phyloP scores from a whole-genome alignment of 2,329 filamentous ascomycete genomes.

The Aspergillus unguis region DNA sequence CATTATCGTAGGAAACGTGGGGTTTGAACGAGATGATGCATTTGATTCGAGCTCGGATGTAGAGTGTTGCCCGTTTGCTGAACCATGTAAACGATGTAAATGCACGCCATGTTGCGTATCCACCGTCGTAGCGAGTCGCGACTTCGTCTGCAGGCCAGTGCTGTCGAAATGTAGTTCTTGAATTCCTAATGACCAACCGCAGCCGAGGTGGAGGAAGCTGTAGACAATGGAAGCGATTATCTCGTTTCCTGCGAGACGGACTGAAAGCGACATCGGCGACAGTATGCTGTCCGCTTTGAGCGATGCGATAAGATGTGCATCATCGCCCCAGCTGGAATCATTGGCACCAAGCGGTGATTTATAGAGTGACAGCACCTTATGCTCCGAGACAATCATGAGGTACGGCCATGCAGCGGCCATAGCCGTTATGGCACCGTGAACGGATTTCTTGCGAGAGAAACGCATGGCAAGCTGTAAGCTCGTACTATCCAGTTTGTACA shows the following conservation, averaged over 20 bases:
- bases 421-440: constrained; percentile 64
- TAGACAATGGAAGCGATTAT: constrained; percentile 85
- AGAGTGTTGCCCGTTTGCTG: constrained; percentile 13
- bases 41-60: constrained; percentile 19
- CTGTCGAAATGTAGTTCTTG: constrained; percentile 74
- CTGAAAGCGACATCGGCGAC: constrained; percentile 75
- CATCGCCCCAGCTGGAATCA: constrained; percentile 15
- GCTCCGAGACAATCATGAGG: constrained; percentile 71
- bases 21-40: constrained; percentile 13
- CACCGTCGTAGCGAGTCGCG: constrained; percentile 39
- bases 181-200: constrained; percentile 86
- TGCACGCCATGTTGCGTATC: constrained; percentile 36
- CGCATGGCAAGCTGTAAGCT: constrained; percentile 45
- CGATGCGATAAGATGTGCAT: constrained; percentile 64
- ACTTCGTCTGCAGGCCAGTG: constrained; percentile 42
- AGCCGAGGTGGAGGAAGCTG: constrained; percentile 69
- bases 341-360: constrained; percentile 46
- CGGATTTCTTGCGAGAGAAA: constrained; percentile 61
- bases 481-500: constrained; percentile 60
- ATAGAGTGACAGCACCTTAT: constrained; percentile 74
- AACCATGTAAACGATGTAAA: constrained; percentile 9
- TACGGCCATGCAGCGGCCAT: constrained; percentile 73
- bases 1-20: constrained; percentile 29
- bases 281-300: constrained; percentile 76
- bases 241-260: constrained; percentile 62